Base-by-base conservation (phyloP, 202 grass and related monocot species). In the Alloteropsis angusta region DNA sequence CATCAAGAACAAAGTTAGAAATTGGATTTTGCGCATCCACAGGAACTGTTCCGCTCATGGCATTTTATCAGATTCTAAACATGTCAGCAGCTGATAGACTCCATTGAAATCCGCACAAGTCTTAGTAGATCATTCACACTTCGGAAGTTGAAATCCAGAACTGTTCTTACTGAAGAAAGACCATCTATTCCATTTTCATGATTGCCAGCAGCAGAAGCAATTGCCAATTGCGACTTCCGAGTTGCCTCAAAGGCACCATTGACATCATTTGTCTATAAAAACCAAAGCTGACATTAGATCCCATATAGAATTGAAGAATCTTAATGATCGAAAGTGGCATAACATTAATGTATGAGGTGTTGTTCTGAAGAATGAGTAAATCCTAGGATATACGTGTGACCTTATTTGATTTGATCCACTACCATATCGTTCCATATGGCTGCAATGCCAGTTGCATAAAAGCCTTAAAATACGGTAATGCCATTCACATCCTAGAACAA, bases 141-240 rank as follows among this genome's bases (percentile, higher is more conserved):
- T 75, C 86, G 88, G 60, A 96, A 98, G 80, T 94, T 92, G 68
- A 94, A 95, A 98, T 98, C 86, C 64, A 98, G 86, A 86, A 87
- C 96, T 35, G 79, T 72, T 89, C 80, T 88, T 57, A 98, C 85
- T 65, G 87, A 90, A 90, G 89, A 85, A 67, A 98, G 50, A 37
- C 71, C 85, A 87, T 85, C 76, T 34, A 47, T 69, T 60, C 85
- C 87, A 75, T 90, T 90, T 86, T 87, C 87, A 76, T 92, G 81
- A 77, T n/a, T 87, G 46, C 71, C 65, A 74, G 63, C 52, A 80
- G 91, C 85, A 69, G 89, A 85, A 79, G 89, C 65, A 63, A 95
- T 81, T 78, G 95, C 87, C 35, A 75, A 78, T 30, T 89, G 87
- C 37, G 92, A 98, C 82, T 98, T 98, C 78, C 87, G 88, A 83